Evolutionary conservation across 2,329 filamentous ascomycete species (phyloP), one percentile per base, ranked within the genome.

Genomic region (Trichocomaceae sp.): DNA sequence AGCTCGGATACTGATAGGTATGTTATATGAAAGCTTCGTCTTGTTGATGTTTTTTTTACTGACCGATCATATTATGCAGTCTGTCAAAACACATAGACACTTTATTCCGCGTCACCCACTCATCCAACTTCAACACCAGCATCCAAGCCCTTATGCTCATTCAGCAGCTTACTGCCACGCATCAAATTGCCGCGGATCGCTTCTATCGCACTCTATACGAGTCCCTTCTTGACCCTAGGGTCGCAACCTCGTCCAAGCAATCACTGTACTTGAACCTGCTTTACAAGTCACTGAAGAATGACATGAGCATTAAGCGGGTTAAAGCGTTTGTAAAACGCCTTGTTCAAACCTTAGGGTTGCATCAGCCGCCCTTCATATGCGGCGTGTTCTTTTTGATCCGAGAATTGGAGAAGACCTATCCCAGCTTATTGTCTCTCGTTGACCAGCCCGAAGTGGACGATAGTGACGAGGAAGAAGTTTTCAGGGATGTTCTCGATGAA

Each of bases 81-180:
- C 83, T 97, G 61, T 88, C 95, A 65, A 84, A 86, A 56, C 92
- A 99, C 66, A 82, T 99, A 55, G 87, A 97, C 67, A 96, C 92
- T 2, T 80, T 99, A 23, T 99, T 96, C 80, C 86, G 84, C 64
- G 93, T 99, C 64, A 95, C 93, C 0, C 93, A 99, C 72, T 97
- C 92, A 0, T 90, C 92, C 55, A 99, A 99, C 72, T 97, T 99
- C 80, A 99, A 97, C 74, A 99, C 93, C 0, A 93, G 90, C 67
- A 89, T 99, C 37, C 93, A 99, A 72, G 92, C 93, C 33, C 81
- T 99, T 60, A 87, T 96, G 75, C 78, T 99, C 47, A 95, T 99
- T 61, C 93, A 97, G 69, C 93, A 97, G 69, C 81, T 99, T 26
- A 88, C 90, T 0, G 79, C 84, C 1, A 83, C 85, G 2, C 90